Conservation (phyloP, 2,329 filamentous ascomycete species). For the Allantophomopsis lycopodina region DNA sequence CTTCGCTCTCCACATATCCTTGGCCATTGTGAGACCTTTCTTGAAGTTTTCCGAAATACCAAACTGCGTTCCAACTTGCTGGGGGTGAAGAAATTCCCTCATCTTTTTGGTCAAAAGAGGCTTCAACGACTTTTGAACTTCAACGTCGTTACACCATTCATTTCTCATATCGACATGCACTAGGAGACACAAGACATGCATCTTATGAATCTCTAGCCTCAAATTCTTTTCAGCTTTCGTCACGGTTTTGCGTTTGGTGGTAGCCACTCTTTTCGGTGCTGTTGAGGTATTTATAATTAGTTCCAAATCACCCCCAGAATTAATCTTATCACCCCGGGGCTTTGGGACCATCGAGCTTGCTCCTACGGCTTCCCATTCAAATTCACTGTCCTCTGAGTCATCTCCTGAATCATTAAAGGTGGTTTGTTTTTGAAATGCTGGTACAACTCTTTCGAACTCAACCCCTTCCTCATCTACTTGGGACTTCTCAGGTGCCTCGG, state of each 20-base stretch:
- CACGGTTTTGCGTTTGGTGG: constrained; percentile 28
- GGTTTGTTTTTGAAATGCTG: constrained; percentile 16
- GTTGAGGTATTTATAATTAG: constrained; percentile 19
- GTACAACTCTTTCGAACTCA: constrained; percentile 17
- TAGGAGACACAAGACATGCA: constrained; percentile 72
- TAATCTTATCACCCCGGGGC: constrained; percentile 13
- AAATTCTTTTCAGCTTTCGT: constrained; percentile 36
- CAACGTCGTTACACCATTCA: constrained; percentile 71
- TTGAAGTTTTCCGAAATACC: constrained; percentile 64
- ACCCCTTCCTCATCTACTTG: constrained; percentile 12
- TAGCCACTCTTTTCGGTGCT: constrained; percentile 5
- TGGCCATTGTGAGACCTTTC: constrained; percentile 60
- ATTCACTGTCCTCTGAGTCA: constrained; percentile 36
- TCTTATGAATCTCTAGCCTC: constrained; percentile 70
- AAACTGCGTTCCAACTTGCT: constrained; percentile 56
- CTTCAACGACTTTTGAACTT: constrained; percentile 53
- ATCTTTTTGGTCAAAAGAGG: constrained; percentile 53
- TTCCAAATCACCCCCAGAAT: constrained; percentile 13
- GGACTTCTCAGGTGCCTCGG: constrained; percentile 3
- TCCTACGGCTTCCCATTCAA: constrained; percentile 49
- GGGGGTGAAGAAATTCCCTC: constrained; percentile 54
- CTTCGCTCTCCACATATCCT: constrained; percentile 50
- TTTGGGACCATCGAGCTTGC: constrained; percentile 22
- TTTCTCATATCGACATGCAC: constrained; percentile 69
- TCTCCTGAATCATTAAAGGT: constrained; percentile 35